phyloP scores from a whole-genome alignment of 2,329 filamentous ascomycete species.

The Stylonectria norvegica region DNA sequence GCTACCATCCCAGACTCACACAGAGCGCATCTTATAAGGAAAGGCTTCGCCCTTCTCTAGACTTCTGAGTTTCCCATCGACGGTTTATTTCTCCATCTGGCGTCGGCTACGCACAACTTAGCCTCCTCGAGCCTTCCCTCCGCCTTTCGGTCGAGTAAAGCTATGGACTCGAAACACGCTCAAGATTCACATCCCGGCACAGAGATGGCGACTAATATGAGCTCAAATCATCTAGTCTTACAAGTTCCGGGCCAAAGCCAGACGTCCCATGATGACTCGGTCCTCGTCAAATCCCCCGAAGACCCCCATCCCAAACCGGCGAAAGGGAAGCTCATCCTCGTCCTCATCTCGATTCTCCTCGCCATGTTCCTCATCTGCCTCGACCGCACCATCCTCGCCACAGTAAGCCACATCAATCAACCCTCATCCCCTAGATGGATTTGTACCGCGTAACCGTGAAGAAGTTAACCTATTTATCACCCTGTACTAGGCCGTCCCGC shows the following conservation, averaged over 20 bases:
- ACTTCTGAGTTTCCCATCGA: too few species aligned
- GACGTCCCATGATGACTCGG: background rate
- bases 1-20: background rate
- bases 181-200: background rate
- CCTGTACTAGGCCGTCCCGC: conserved; percentile 19
- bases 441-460: background rate
- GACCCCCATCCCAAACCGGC: background rate
- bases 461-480: background rate
- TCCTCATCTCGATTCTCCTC: conserved; percentile 1
- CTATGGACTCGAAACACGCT: background rate
- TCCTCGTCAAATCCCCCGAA: background rate
- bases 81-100: too few species aligned
- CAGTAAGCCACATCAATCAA: background rate
- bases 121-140: background rate
- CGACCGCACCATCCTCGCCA: conserved; percentile 3
- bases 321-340: background rate
- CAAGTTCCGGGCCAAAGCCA: background rate
- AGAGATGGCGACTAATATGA: background rate
- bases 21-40: background rate
- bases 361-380: conserved; percentile 2
- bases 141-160: background rate
- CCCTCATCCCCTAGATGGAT: background rate
- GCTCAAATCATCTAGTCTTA: background rate
- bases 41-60: background rate
- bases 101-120: background rate